phyloP scores from a whole-genome alignment of 2,329 filamentous ascomycete genomes.

The Chaetomiaceae sp. region DNA sequence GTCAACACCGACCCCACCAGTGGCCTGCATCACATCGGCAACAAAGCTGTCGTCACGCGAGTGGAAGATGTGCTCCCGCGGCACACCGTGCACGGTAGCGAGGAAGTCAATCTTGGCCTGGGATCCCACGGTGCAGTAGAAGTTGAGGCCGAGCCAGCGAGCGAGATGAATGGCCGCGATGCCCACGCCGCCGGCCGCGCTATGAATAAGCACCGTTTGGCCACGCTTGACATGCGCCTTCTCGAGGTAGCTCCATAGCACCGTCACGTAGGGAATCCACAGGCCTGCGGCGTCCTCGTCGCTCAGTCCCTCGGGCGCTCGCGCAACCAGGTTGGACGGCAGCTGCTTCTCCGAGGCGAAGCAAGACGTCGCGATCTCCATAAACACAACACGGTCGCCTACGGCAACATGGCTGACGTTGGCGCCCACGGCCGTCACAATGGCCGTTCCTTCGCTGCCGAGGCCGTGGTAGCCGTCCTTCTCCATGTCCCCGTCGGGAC shows the following conservation, averaged over 20 bases:
- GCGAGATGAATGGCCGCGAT: not conserved
- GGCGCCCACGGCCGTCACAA: not conserved
- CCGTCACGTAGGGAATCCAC: too few species aligned
- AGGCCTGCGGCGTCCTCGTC: too few species aligned
- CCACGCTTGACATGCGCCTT: too few species aligned
- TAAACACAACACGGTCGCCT: not conserved
- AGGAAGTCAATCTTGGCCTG: not conserved
- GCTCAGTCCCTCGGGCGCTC: too few species aligned
- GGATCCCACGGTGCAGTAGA: not conserved
- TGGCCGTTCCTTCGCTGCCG: not conserved
- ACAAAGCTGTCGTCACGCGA: constrained; percentile 33
- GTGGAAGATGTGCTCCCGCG: not conserved
- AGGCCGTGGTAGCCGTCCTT: not conserved
- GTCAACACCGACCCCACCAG: constrained; percentile 33
- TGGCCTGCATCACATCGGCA: constrained; percentile 29
- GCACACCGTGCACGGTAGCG: not conserved
- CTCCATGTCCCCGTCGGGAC: not conserved
- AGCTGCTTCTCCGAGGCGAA: too few species aligned
- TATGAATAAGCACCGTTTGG: not conserved
- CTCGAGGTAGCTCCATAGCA: too few species aligned
- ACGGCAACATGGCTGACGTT: not conserved
- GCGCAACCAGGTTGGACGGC: too few species aligned
- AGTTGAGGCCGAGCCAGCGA: not conserved
- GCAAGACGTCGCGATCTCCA: not conserved
- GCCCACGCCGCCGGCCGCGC: not conserved